These are phyloP conservation scores for Scheffersomyces parashehatae DNA, from an alignment of 1,139 yeast genomes.

Conservation along the genomic window DNA sequence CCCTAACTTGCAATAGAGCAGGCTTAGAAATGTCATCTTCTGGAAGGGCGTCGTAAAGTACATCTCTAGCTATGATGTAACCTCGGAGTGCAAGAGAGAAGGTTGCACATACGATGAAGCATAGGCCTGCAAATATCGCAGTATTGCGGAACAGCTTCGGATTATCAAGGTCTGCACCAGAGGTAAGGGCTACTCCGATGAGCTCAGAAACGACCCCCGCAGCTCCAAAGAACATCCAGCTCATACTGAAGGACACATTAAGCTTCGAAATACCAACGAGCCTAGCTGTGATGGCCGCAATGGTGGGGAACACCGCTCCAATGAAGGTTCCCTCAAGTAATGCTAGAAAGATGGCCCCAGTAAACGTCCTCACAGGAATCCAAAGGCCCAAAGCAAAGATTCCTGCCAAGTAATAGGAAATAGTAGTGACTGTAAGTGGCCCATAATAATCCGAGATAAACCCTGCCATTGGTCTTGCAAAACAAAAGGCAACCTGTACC, in stretches of 20 bases:
- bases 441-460: slow-evolving; percentile 40
- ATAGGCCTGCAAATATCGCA: slow-evolving; percentile 8
- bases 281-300: slow-evolving; percentile 5
- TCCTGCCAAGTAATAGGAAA: slow-evolving; percentile 22
- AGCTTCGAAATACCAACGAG: slow-evolving; percentile 7
- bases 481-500: slow-evolving; percentile 43
- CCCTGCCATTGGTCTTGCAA: slow-evolving; percentile 46
- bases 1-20: slow-evolving; percentile 1
- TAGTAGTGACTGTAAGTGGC: slow-evolving; percentile 35
- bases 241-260: slow-evolving; percentile 6
- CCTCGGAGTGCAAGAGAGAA: slow-evolving; percentile 5
- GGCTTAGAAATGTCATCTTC: too few species aligned
- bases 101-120: slow-evolving; percentile 4
- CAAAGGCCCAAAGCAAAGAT: slow-evolving; percentile 35
- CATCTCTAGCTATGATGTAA: slow-evolving; percentile 6
- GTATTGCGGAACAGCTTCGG: slow-evolving; percentile 2
- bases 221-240: slow-evolving; percentile 7
- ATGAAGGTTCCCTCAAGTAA: slow-evolving; percentile 28
- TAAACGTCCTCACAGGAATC: slow-evolving; percentile 36
- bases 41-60: not conserved
- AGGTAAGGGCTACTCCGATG: slow-evolving; percentile 4
- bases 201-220: slow-evolving; percentile 4
- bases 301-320: slow-evolving; percentile 16
- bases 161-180: not conserved
- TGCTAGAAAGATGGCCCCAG: slow-evolving; percentile 27